Percentiles rank a stretch among this genome's conserved stretches.
Evolutionary conservation across 129 eudicot genomes (phyloP).

Genomic region (Logfia minima): DNA sequence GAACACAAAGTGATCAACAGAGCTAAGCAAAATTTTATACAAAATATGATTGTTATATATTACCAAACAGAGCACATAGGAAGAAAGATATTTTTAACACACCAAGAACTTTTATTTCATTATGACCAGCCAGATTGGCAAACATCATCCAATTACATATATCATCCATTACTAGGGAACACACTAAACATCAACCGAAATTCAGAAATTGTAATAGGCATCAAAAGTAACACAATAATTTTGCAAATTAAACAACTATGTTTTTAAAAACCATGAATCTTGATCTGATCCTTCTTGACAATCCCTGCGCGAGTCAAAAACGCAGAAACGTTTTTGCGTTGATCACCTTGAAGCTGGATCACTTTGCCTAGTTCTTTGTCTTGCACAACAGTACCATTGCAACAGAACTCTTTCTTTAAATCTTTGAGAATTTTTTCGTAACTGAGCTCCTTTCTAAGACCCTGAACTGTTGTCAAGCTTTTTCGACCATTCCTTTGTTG

Average conservation of each 20-base stretch:
- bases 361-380: constrained; percentile 87
- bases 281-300: constrained; percentile 82
- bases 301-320: constrained; percentile 63
- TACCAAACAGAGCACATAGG: neutral
- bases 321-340: constrained; percentile 81
- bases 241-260: neutral
- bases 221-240: constrained; percentile 1
- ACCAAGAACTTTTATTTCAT: constrained; percentile 23
- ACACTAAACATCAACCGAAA: constrained; percentile 16
- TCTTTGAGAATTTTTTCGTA: constrained; percentile 87
- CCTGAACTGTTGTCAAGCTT: constrained; percentile 91
- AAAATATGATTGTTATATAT: neutral
- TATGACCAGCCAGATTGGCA: constrained; percentile 6
- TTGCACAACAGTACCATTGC: constrained; percentile 87
- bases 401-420: constrained; percentile 81
- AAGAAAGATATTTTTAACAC: neutral
- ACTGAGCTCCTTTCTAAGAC: constrained; percentile 76
- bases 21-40: neutral
- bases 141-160: constrained; percentile 24
- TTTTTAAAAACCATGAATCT: constrained; percentile 87
- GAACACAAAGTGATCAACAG: neutral
- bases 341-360: constrained; percentile 94
- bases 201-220: constrained; percentile 21
- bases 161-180: neutral
- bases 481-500: constrained; percentile 94